Conservation (phyloP, 2,329 filamentous ascomycete species). For the Fusarium falciforme region DNA sequence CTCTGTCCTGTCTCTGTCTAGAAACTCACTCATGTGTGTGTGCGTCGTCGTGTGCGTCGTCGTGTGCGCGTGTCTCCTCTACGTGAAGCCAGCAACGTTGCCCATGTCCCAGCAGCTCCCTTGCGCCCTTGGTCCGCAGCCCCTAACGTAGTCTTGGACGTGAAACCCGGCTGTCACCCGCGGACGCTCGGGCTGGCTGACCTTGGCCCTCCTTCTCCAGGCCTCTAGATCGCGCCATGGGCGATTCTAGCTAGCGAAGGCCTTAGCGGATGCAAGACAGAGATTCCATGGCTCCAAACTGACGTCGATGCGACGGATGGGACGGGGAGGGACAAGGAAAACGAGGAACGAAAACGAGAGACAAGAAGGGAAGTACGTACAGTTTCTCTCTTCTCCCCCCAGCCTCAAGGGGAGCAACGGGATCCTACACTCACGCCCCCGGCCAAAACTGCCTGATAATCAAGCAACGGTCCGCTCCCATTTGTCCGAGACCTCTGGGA, state of each 20-base stretch:
- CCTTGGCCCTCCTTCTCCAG: not conserved
- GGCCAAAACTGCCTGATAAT: not conserved
- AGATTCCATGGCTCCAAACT: not conserved
- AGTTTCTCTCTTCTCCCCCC: not conserved
- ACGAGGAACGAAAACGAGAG: not conserved
- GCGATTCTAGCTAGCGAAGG: not conserved
- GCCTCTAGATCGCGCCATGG: not conserved
- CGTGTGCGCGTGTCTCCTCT: not conserved
- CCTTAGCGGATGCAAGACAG: constrained; percentile 2
- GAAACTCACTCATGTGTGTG: not conserved
- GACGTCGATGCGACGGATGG: not conserved
- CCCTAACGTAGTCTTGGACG: not conserved
- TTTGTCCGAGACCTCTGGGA: not conserved
- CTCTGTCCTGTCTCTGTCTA: not conserved
- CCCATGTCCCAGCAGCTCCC: not conserved
- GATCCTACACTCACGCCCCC: not conserved
- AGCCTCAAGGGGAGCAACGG: not conserved
- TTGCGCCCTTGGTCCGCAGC: not conserved
- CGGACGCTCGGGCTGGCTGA: not conserved
- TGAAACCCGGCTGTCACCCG: not conserved
- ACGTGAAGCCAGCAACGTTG: not conserved
- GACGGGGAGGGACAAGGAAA: not conserved
- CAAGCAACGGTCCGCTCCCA: not conserved
- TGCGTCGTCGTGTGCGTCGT: not conserved
- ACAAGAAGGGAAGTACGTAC: not conserved